Conservation (phyloP, 352 stramenopile species). For the Pythium vanterpoolii region DNA sequence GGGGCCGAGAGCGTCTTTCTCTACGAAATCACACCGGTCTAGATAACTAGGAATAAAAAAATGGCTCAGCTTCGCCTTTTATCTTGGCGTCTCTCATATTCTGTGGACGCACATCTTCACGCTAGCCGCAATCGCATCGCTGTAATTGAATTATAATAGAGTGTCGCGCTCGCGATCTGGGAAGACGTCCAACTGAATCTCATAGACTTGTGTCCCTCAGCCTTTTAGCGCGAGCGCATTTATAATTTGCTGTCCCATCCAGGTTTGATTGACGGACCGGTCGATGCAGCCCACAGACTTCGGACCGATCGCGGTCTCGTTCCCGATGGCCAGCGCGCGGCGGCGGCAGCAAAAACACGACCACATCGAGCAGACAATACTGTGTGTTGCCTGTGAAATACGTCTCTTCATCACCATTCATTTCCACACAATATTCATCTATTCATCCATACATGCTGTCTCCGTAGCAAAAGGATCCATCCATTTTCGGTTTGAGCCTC, state of each 20-base stretch:
- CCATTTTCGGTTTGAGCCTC: neutral
- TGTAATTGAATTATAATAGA: too few relatives aligned
- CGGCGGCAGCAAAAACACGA: neutral
- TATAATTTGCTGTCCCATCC: constrained; percentile 9
- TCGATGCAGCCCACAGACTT: neutral
- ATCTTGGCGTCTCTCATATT: constrained; percentile 15
- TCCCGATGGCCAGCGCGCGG: constrained; percentile 3
- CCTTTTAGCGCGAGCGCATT: constrained; percentile 11
- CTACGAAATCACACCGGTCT: constrained; percentile 40
- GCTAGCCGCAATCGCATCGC: neutral
- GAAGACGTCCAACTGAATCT: constrained; percentile 11
- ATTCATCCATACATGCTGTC: neutral
- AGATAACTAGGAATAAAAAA: neutral
- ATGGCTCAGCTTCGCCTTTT: constrained; percentile 82
- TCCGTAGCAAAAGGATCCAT: too few relatives aligned
- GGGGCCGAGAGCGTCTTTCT: constrained; percentile 45
- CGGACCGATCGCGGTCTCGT: neutral
- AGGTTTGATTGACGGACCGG: too few relatives aligned
- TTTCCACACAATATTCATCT: neutral
- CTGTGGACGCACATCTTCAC: constrained; percentile 18
- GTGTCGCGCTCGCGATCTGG: constrained; percentile 9
- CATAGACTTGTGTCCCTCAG: constrained; percentile 10
- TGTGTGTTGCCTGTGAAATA: neutral
- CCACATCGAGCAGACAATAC: neutral
- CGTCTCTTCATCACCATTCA: neutral